phyloP scores from a whole-genome alignment of 768 basidiomycete species.

The Mycena floridula region DNA sequence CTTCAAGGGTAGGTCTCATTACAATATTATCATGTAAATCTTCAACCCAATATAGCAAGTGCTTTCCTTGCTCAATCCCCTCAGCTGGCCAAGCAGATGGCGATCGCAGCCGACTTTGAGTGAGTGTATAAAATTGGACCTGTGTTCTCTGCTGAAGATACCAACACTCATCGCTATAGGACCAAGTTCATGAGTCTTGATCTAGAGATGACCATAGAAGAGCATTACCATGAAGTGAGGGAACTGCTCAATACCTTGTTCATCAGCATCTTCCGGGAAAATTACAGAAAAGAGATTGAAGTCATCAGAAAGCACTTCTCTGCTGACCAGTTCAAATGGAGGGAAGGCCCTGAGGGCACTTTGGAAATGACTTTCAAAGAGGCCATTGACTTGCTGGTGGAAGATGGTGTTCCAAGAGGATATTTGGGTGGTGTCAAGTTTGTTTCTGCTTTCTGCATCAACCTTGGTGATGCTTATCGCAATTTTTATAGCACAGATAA shows the following conservation, averaged over 20 bases:
- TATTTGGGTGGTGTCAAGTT: conserved; percentile 87
- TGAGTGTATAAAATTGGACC: conserved; percentile 95
- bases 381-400: conserved; percentile 81
- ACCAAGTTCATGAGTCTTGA: conserved; percentile 99
- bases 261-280: conserved; percentile 78
- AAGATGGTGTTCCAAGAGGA: conserved; percentile 77
- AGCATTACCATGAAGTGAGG: conserved; percentile 97
- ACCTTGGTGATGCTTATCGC: conserved; percentile 5
- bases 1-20: too few relatives aligned
- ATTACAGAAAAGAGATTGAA: conserved; percentile 78
- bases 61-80: too few relatives aligned
- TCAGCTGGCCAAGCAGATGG: conserved; percentile 95
- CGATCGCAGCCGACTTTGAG: conserved; percentile 93
- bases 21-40: too few relatives aligned
- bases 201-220: conserved; percentile 98
- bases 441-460: conserved; percentile 1
- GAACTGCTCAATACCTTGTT: conserved; percentile 87
- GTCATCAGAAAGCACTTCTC: conserved; percentile 83
- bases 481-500: conserved; percentile 71
- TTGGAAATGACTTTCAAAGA: conserved; percentile 80
- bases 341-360: conserved; percentile 86
- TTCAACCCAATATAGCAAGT: too few relatives aligned
- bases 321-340: conserved; percentile 93
- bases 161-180: conserved; percentile 95
- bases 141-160: conserved; percentile 96